These are phyloP conservation scores for Fusarium siculi DNA, from an alignment of 2,329 filamentous ascomycete species.

Conservation along the genomic window DNA sequence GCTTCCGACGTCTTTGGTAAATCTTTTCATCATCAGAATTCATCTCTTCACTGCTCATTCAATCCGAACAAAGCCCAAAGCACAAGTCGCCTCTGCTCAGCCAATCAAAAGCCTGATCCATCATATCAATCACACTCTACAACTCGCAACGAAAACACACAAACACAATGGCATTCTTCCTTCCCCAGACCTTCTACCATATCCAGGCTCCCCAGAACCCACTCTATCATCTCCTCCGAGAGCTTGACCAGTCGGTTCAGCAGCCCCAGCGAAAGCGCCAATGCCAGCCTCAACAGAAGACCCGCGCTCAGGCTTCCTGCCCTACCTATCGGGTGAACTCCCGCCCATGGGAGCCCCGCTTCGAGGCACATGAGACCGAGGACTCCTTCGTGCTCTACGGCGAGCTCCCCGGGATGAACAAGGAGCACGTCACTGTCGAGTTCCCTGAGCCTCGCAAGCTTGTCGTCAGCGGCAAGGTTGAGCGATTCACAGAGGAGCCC, in stretches of 20 bases:
- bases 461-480: slow-evolving; percentile 72
- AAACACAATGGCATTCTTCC: slow-evolving; percentile 21
- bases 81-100: neutral
- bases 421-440: slow-evolving; percentile 77
- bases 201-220: slow-evolving; percentile 14
- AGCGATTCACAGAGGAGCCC: slow-evolving; percentile 59
- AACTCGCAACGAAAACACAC: neutral
- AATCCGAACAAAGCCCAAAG: neutral
- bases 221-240: slow-evolving; percentile 15
- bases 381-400: slow-evolving; percentile 77
- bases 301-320: slow-evolving; percentile 37
- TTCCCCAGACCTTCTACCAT: slow-evolving; percentile 18
- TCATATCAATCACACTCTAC: neutral
- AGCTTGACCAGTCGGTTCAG: slow-evolving; percentile 23
- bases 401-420: slow-evolving; percentile 77
- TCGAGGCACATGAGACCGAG: slow-evolving; percentile 48
- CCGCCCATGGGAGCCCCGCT: slow-evolving; percentile 15
- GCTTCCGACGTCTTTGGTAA: too few species aligned
- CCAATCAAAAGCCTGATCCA: neutral
- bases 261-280: slow-evolving; percentile 21
- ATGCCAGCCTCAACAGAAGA: slow-evolving; percentile 16
- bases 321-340: neutral
- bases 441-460: slow-evolving; percentile 78
- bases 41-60: neutral
- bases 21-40: neutral